Base-by-base conservation (phyloP, 345 rosid genomes). In the Euclidium syriacum region DNA sequence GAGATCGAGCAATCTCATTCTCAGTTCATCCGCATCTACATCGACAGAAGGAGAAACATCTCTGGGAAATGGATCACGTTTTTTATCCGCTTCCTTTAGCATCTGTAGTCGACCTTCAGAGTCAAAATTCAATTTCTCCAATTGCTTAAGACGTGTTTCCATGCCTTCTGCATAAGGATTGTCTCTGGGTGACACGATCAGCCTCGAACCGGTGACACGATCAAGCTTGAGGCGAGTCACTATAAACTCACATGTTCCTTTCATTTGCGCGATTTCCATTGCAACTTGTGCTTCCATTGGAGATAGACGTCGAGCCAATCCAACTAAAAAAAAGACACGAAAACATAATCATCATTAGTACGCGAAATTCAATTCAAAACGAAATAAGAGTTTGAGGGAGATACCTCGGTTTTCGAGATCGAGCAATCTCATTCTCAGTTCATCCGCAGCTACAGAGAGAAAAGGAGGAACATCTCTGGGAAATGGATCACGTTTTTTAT, bases 401-500 rank as follows among this genome's bases (percentile, higher is more conserved):
- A 46, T 74, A 91, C 98, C 98, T 83, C 96, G 79, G 35, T 81
- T 83, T 75, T 88, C 96, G 61, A 86, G 89, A 78, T 88, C 79
- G 48, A 81, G 36, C 16, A 87, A 63, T 39, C 54, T 78, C 71
- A 48, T 73, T 55, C 81, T 78, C 24, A 88, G 65, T 73, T 83
- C 84, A 22, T 85, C 85, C 46, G 78, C 83, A 25, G 85, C 88
- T 65, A 77, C 58, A 24, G 79, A 83, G 52, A 83, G 83, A 65
- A 90, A 84, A 20, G 77, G 73, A 65, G 83, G 68, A 53, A 80
- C 81, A 67, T 79, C 90, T 52, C 83, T 82, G 10, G 72, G 79
- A 59, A 72, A 62, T 6, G 83, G 79, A 55, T 65, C 88, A 34
- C 75, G 70, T 58, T 80, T n/a, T n/a, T n/a, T 83, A 50, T 85